These are phyloP conservation scores for Artemisia annua DNA, from an alignment of 129 eudicot genomes.

Conservation along the genomic window DNA sequence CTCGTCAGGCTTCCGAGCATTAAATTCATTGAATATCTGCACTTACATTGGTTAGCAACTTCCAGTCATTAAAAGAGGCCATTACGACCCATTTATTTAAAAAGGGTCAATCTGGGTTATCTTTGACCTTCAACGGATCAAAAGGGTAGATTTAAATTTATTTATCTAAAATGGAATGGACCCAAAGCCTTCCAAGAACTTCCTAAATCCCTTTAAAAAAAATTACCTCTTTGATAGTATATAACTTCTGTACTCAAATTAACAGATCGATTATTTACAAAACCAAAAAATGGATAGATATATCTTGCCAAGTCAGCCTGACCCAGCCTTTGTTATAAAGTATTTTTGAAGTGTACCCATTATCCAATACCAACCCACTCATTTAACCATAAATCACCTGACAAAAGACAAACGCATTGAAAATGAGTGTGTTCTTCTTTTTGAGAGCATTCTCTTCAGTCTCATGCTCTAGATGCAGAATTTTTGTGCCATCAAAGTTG, in stretches of 20 bases:
- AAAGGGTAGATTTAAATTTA: background rate
- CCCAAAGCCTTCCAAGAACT: background rate
- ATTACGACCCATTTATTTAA: background rate
- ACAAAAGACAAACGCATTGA: conserved; percentile 88
- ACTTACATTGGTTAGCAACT: conserved; percentile 15
- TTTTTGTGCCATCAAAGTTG: conserved; percentile 59
- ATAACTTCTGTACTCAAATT: background rate
- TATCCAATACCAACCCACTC: conserved; percentile 2
- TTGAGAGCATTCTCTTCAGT: conserved; percentile 41
- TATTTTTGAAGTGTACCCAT: conserved; percentile 3
- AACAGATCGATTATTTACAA: background rate
- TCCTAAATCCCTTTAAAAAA: background rate
- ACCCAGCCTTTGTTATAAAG: background rate
- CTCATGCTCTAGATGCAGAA: conserved; percentile 54
- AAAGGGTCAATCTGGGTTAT: background rate
- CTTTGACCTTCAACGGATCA: background rate
- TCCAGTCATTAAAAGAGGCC: background rate
- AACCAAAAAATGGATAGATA: background rate
- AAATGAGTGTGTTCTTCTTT: conserved; percentile 82
- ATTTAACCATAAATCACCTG: conserved; percentile 51
- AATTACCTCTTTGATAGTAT: background rate
- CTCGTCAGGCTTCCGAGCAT: conserved; percentile 94
- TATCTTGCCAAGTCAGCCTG: background rate
- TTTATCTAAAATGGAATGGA: background rate
- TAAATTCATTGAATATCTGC: conserved; percentile 88